These are phyloP conservation scores for Cladosporium sp. DNA, from an alignment of 2,329 filamentous ascomycete species.

Conservation along the genomic window DNA sequence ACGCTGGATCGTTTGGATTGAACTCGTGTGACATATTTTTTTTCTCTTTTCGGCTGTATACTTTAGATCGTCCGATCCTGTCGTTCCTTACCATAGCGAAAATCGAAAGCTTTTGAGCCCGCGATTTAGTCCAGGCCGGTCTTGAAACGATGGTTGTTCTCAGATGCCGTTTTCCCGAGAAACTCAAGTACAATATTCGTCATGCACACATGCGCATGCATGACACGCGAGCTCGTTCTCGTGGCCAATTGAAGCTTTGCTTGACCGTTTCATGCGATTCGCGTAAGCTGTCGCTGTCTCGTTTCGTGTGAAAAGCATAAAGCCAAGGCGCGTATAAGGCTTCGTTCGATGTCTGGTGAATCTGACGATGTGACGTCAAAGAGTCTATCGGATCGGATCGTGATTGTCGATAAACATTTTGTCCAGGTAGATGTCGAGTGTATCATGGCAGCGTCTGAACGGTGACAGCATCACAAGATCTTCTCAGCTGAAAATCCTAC, in stretches of 20 bases:
- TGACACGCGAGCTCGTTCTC: not conserved
- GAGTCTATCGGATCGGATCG: not conserved
- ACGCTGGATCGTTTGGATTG: not conserved
- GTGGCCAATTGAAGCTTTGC: not conserved
- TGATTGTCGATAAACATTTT: not conserved
- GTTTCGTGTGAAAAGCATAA: not conserved
- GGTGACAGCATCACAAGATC: not conserved
- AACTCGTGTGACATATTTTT: not conserved
- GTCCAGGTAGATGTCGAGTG: not conserved
- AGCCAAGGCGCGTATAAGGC: not conserved
- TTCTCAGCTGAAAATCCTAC: not conserved
- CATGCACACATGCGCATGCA: not conserved
- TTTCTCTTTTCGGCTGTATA: not conserved
- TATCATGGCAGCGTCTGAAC: not conserved
- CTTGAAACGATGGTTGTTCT: not conserved
- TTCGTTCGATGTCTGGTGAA: not conserved
- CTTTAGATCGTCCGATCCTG: not conserved
- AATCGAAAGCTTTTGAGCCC: not conserved
- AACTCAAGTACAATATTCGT: not conserved
- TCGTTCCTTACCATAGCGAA: not conserved
- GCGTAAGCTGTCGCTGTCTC: not conserved
- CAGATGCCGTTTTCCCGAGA: not conserved
- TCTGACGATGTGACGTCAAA: not conserved
- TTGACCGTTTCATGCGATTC: not conserved
- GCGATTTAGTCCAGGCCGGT: not conserved